Evolutionary conservation across 2,329 filamentous ascomycete genomes (phyloP).

Genomic region (Trichothecium roseum): DNA sequence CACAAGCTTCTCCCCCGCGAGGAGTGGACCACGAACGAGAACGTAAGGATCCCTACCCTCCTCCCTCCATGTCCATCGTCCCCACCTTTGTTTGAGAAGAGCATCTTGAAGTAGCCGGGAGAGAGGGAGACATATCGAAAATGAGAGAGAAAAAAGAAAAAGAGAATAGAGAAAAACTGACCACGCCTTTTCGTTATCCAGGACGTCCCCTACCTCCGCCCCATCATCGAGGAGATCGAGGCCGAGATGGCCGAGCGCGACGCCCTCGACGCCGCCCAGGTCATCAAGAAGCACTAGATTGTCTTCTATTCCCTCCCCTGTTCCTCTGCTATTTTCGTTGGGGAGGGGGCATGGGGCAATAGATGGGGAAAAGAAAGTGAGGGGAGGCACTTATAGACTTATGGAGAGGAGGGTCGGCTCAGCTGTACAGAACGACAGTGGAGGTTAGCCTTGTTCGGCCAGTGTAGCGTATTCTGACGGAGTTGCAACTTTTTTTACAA

Average conservation of each 20-base stretch:
- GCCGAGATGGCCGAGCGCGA: slow-evolving; percentile 40
- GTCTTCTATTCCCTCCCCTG: background rate
- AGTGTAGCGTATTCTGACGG: no score
- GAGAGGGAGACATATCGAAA: background rate
- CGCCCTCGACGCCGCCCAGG: slow-evolving; percentile 38
- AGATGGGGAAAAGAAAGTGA: background rate
- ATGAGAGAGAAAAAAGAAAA: background rate
- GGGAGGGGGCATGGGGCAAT: no score
- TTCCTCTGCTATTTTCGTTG: no score
- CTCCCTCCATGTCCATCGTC: background rate
- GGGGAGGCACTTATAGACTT: background rate
- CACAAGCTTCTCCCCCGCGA: slow-evolving; percentile 55
- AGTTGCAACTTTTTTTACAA: no score
- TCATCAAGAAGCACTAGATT: slow-evolving; percentile 38
- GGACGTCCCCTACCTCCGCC: slow-evolving; percentile 44
- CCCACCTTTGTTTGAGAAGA: no score
- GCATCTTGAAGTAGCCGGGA: no score
- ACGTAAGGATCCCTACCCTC: slow-evolving; percentile 20
- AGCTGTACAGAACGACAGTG: background rate
- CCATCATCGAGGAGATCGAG: slow-evolving; percentile 41
- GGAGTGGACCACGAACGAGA: slow-evolving; percentile 48
- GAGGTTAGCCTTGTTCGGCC: no score
- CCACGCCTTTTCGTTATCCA: slow-evolving; percentile 13
- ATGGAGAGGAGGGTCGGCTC: background rate
- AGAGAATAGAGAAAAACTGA: slow-evolving; percentile 4